Percentiles rank a stretch among this genome's conserved stretches.
Conservation (phyloP, 192 early-diverging fungal genomes). For the Umbelopsis vinacea region DNA sequence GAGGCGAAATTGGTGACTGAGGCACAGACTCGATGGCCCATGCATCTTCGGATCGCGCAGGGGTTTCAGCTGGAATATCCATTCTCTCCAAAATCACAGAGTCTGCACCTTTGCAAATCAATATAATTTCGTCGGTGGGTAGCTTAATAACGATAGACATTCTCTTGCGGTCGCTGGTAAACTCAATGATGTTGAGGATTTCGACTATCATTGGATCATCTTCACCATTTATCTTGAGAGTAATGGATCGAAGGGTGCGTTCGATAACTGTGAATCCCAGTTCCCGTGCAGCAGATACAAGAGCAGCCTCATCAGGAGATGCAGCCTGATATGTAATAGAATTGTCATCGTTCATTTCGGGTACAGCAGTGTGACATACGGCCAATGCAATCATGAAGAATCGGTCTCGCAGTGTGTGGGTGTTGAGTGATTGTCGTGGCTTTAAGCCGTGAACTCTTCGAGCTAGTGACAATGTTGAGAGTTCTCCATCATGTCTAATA, state of each 20-base stretch:
- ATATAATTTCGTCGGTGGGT: conserved; percentile 46
- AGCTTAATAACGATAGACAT: conserved; percentile 66
- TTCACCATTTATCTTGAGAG: conserved; percentile 43
- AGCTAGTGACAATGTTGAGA: conserved; percentile 45
- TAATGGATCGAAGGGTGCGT: conserved; percentile 53
- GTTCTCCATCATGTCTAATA: conserved; percentile 3
- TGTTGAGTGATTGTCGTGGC: conserved; percentile 65
- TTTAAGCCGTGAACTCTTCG: conserved; percentile 70
- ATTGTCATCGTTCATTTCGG: conserved; percentile 60
- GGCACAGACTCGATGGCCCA: conserved; percentile 10
- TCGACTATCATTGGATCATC: conserved; percentile 44
- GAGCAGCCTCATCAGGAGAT: conserved; percentile 71
- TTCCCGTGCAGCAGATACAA: conserved; percentile 61
- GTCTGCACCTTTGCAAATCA: conserved; percentile 76
- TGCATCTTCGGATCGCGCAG: neutral
- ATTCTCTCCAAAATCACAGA: conserved; percentile 75
- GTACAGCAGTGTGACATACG: conserved; percentile 82
- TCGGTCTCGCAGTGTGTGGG: conserved; percentile 62
- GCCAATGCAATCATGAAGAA: conserved; percentile 79
- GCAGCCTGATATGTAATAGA: conserved; percentile 46
- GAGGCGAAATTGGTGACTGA: neutral
- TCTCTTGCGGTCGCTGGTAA: conserved; percentile 72
- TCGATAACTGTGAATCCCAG: conserved; percentile 60
- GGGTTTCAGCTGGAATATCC: conserved; percentile 56
- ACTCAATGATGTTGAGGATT: conserved; percentile 73